Evolutionary conservation across 257 asterid species (phyloP).

Genomic region (Eucommia ulmoides): DNA sequence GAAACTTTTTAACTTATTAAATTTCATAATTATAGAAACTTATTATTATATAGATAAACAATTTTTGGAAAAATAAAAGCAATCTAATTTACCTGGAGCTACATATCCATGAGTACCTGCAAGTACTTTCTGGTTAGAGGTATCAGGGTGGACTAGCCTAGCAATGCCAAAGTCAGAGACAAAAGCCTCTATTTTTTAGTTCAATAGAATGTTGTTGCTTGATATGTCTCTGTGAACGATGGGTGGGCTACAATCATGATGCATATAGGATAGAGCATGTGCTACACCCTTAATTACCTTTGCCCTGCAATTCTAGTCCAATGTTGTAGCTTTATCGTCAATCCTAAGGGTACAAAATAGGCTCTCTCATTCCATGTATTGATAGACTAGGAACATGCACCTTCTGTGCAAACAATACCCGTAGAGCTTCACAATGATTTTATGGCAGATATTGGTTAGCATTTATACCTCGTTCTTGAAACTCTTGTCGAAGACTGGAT

Average conservation of each 20-base stretch:
- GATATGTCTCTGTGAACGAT: slow-evolving; percentile 1
- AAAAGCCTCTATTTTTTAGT: not conserved
- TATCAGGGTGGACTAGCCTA: not conserved
- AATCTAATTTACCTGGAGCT: not conserved
- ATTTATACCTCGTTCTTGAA: not conserved
- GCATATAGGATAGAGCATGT: not conserved
- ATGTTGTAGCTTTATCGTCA: not conserved
- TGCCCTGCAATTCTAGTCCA: not conserved
- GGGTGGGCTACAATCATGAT: not conserved
- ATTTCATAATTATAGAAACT: too few relatives aligned
- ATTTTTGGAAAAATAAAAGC: not conserved
- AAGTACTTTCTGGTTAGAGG: not conserved
- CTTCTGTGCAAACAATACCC: not conserved
- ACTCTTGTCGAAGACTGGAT: slow-evolving; percentile 1
- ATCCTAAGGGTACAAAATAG: not conserved
- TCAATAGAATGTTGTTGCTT: slow-evolving; percentile 2
- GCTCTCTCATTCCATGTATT: not conserved
- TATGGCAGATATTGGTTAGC: not conserved
- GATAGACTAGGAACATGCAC: not conserved
- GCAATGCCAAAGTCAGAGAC: not conserved
- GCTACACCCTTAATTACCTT: not conserved
- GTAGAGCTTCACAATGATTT: not conserved
- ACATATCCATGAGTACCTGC: not conserved
- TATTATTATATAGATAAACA: not conserved
- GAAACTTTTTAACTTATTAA: not conserved